Evolutionary conservation across 1,139 yeast species (phyloP).

Genomic region (Protomyces inundatus): DNA sequence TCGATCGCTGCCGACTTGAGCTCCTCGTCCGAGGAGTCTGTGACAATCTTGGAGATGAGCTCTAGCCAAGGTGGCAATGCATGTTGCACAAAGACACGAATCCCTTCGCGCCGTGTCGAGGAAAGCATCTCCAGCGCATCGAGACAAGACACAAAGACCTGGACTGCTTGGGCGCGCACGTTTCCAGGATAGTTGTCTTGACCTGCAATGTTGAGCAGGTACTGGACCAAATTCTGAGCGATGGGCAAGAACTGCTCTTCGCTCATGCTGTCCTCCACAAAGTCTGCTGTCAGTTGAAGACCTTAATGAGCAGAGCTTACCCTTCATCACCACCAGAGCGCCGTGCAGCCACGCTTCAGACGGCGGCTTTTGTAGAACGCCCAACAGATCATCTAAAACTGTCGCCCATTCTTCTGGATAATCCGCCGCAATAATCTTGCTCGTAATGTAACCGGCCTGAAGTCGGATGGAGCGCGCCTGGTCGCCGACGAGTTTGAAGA

Average conservation of each 20-base stretch:
- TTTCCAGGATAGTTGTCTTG: background rate
- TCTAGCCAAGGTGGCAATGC: slow-evolving; percentile 30
- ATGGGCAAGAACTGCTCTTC: slow-evolving; percentile 29
- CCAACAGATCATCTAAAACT: slow-evolving; percentile 22
- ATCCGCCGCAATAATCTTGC: slow-evolving; percentile 28
- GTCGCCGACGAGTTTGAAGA: slow-evolving; percentile 12
- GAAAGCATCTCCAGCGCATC: slow-evolving; percentile 29
- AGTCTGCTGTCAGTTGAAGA: slow-evolving; percentile 6
- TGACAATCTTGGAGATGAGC: slow-evolving; percentile 14
- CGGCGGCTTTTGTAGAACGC: slow-evolving; percentile 10
- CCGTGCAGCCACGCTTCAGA: slow-evolving; percentile 20
- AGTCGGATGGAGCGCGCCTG: slow-evolving; percentile 10
- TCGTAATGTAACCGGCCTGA: slow-evolving; percentile 27
- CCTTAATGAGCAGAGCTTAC: background rate
- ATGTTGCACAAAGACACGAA: slow-evolving; percentile 24
- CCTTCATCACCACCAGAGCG: slow-evolving; percentile 27
- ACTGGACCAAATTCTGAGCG: slow-evolving; percentile 23
- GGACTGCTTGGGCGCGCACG: slow-evolving; percentile 21
- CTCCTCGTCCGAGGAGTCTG: background rate
- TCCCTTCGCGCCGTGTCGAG: slow-evolving; percentile 26
- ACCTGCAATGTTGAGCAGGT: slow-evolving; percentile 8
- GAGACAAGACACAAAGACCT: slow-evolving; percentile 28
- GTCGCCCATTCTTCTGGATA: slow-evolving; percentile 31
- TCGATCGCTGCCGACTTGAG: slow-evolving; percentile 9
- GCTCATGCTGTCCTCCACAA: slow-evolving; percentile 28